Base-by-base conservation (phyloP, 2,329 filamentous ascomycete genomes). In the Cadophora gregata region DNA sequence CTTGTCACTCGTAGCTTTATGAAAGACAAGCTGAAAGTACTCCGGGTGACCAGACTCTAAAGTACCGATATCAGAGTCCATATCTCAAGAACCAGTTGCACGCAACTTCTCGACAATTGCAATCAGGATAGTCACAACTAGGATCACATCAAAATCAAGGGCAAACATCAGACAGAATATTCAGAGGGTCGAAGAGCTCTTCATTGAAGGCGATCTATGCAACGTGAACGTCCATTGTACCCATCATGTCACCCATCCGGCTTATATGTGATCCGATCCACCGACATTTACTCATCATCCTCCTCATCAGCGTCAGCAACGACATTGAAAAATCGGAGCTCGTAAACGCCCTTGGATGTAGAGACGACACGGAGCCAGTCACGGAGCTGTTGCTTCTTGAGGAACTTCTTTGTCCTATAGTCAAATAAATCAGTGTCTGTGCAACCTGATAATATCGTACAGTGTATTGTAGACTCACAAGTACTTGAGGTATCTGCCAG, bases 271-370 rank as follows among this genome's bases (percentile, higher is more conserved):
- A 50, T 62, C 50, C n/a, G 24, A 61, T 48, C 45, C 53, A 62
- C 64, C 58, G 33, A 69, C 77, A 77, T 89, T 88, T 97, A 99
- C 84, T 99, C 96, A 80, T 99, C 96, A 81, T 99, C 96, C 80
- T 99, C 96, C 76, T 98, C 96, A 77, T 88, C 94, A 82, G 94
- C 95, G 82, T 99, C 96, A 84, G 97, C 96, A 79, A 97, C 95
- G 80, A 99, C 94, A 88, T 99, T 99, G 93, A 97, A 99, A 94
- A 99, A 99, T 88, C 97, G 94, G 84, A 99, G 91, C 88, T 97
- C 94, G 88, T 99, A 99, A 75, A 97, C 94, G 81, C 96, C 95
- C 87, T 95, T 95, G 82, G 92, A 93, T 81, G 95, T 98, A 77
- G 93, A 96, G 80, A 99, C 96, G 78, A 99, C 95, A 79, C 96